Percentiles rank a stretch among this genome's conserved stretches.
These are phyloP conservation scores for Phytopythium vexans DNA, from an alignment of 352 stramenopile genomes.

Conservation along the genomic window DNA sequence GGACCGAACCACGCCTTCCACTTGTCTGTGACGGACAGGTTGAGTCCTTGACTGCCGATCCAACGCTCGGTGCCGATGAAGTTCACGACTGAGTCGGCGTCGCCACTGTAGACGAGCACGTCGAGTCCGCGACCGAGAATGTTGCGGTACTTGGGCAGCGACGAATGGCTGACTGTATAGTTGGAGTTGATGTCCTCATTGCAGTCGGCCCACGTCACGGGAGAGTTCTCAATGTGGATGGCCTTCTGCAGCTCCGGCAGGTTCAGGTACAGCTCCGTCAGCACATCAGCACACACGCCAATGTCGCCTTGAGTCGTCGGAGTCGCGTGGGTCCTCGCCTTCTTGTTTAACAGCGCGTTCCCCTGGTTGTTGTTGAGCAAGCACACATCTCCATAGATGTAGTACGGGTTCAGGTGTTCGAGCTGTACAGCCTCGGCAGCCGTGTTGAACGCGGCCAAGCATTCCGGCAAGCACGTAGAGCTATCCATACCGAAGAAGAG, in stretches of 20 bases:
- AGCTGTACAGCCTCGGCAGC: slow-evolving; percentile 38
- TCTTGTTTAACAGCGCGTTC: slow-evolving; percentile 35
- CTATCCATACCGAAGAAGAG: slow-evolving; percentile 71
- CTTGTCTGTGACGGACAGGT: slow-evolving; percentile 55
- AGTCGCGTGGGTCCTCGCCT: slow-evolving; percentile 22
- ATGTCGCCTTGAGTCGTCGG: slow-evolving; percentile 44
- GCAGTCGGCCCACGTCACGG: slow-evolving; percentile 61
- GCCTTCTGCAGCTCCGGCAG: slow-evolving; percentile 49
- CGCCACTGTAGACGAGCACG: slow-evolving; percentile 71
- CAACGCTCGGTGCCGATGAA: slow-evolving; percentile 88
- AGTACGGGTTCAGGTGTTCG: slow-evolving; percentile 70
- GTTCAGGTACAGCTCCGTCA: slow-evolving; percentile 72
- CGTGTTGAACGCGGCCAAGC: slow-evolving; percentile 45
- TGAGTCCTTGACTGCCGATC: slow-evolving; percentile 69
- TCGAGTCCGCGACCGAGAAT: slow-evolving; percentile 53
- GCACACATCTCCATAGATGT: slow-evolving; percentile 81
- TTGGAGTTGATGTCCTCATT: slow-evolving; percentile 49
- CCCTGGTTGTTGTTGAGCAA: slow-evolving; percentile 57
- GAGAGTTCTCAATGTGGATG: slow-evolving; percentile 44
- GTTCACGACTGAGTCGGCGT: slow-evolving; percentile 80
- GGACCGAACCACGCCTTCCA: slow-evolving; percentile 75
- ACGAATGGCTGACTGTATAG: slow-evolving; percentile 55
- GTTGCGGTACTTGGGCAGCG: slow-evolving; percentile 65
- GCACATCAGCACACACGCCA: slow-evolving; percentile 57
- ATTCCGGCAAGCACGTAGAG: slow-evolving; percentile 33